Percentiles rank a stretch among this genome's conserved stretches.
phyloP scores from a whole-genome alignment of 2,329 filamentous ascomycete species.

The Pseudohalonectria lignicola region DNA sequence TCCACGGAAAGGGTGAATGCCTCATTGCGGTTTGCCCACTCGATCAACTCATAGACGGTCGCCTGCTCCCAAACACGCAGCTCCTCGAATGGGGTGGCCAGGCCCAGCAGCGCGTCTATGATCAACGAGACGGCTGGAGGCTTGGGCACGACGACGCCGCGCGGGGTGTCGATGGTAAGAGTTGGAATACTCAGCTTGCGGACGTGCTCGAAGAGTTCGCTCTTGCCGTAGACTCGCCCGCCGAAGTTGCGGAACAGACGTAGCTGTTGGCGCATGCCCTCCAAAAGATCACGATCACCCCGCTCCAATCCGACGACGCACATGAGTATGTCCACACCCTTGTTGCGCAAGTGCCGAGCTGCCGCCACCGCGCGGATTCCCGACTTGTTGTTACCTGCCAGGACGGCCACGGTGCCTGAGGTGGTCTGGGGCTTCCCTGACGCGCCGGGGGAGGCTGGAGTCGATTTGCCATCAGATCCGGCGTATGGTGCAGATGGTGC shows the following conservation, averaged over 20 bases:
- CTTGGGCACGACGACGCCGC: slow-evolving; percentile 29
- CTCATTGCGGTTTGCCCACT: slow-evolving; percentile 85
- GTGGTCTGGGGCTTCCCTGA: too few species aligned
- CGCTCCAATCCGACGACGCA: slow-evolving; percentile 79
- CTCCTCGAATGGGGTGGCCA: slow-evolving; percentile 82
- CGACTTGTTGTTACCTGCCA: slow-evolving; percentile 93
- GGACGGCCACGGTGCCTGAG: slow-evolving; percentile 59
- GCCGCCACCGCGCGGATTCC: slow-evolving; percentile 78
- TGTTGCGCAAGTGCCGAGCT: slow-evolving; percentile 76
- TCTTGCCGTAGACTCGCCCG: slow-evolving; percentile 56
- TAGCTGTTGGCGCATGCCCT: slow-evolving; percentile 70
- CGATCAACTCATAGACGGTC: slow-evolving; percentile 78
- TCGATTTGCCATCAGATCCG: too few species aligned
- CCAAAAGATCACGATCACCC: slow-evolving; percentile 66
- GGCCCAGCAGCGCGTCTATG: slow-evolving; percentile 78
- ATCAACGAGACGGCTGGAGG: slow-evolving; percentile 66
- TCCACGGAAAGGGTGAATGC: slow-evolving; percentile 80
- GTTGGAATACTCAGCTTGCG: slow-evolving; percentile 30
- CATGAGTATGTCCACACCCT: slow-evolving; percentile 68
- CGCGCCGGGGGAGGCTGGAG: too few species aligned
- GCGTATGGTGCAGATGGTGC: too few species aligned
- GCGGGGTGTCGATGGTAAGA: slow-evolving; percentile 23
- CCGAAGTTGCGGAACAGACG: slow-evolving; percentile 77
- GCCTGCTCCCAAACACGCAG: slow-evolving; percentile 73
- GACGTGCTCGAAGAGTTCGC: slow-evolving; percentile 49